phyloP scores from a whole-genome alignment of 768 basidiomycete species.

The Leccinum subgranulosum region DNA sequence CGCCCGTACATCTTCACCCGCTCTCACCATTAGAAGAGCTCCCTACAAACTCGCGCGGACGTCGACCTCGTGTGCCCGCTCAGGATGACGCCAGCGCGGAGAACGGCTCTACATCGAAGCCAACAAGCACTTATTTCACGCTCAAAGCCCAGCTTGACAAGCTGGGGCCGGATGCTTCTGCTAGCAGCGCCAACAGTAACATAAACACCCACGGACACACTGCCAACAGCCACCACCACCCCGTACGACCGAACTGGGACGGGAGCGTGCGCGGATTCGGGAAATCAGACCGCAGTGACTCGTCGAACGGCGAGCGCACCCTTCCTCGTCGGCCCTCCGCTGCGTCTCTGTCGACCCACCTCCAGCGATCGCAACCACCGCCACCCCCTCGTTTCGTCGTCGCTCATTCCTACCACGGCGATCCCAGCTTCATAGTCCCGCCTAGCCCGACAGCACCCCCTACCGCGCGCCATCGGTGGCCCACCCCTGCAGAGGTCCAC shows the following conservation, averaged over 20 bases:
- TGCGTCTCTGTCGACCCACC: conserved; percentile 38
- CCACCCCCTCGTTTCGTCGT: conserved; percentile 38
- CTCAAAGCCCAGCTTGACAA: conserved; percentile 58
- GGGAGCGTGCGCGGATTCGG: conserved; percentile 58
- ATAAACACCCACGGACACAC: neutral
- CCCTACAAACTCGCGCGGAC: conserved; percentile 37
- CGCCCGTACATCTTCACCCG: conserved; percentile 70
- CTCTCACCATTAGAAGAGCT: conserved; percentile 54
- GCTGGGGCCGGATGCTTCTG: conserved; percentile 26
- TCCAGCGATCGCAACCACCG: conserved; percentile 35
- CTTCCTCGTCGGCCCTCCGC: conserved; percentile 31
- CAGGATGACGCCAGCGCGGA: conserved; percentile 29
- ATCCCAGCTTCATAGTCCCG: conserved; percentile 31
- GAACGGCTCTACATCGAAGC: conserved; percentile 13
- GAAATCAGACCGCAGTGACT: conserved; percentile 36
- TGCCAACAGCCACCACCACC: neutral
- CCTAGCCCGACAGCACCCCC: conserved; percentile 30
- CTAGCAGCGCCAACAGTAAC: neutral
- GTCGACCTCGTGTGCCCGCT: conserved; percentile 42
- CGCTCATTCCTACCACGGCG: conserved; percentile 32
- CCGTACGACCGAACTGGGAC: conserved; percentile 38
- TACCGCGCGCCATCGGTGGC: conserved; percentile 4
- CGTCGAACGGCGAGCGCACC: conserved; percentile 16
- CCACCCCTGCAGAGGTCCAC: conserved; percentile 35
- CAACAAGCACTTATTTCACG: conserved; percentile 56